phyloP scores from a whole-genome alignment of 2,329 filamentous ascomycete genomes.

The Venturia pyrina region DNA sequence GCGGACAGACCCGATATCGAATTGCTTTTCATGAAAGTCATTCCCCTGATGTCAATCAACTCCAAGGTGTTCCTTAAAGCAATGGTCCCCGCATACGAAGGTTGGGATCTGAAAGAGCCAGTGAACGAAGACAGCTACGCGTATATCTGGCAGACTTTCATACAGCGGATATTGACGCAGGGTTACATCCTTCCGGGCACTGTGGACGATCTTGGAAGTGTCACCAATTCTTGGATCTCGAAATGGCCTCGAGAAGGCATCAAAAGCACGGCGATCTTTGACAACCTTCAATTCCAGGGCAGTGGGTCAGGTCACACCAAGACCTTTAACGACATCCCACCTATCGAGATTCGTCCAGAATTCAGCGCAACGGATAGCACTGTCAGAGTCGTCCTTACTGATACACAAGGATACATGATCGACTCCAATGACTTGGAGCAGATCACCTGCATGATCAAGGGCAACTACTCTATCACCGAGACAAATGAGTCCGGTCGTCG shows the following conservation, averaged over 20 bases:
- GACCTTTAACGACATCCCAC: conserved; percentile 20
- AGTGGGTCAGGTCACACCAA: conserved; percentile 5
- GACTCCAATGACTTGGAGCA: conserved; percentile 17
- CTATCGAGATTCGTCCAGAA: conserved; percentile 15
- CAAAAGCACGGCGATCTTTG: conserved; percentile 18
- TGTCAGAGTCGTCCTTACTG: conserved; percentile 15
- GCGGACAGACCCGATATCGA: conserved; percentile 19
- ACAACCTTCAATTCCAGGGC: conserved; percentile 19
- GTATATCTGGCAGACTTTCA: conserved; percentile 18
- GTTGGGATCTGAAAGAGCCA: conserved; percentile 9
- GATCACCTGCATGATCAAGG: conserved; percentile 17
- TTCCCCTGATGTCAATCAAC: conserved; percentile 22
- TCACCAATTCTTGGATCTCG: conserved; percentile 18
- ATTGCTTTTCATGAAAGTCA: conserved; percentile 20
- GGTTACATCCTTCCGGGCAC: conserved; percentile 20
- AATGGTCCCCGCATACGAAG: conserved; percentile 17
- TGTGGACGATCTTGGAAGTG: conserved; percentile 16
- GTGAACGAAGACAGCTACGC: conserved; percentile 14
- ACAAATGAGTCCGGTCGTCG: conserved; percentile 13
- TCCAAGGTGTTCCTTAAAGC: conserved; percentile 20
- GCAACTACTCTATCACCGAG: conserved; percentile 17
- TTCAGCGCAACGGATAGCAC: conserved; percentile 15
- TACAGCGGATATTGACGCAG: conserved; percentile 14
- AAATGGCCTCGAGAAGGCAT: conserved; percentile 20
- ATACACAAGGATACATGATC: conserved; percentile 18